Evolutionary conservation across 2,329 filamentous ascomycete genomes (phyloP), one percentile per base, ranked within the genome.

Genomic region (Paraphaeosphaeria minitans): DNA sequence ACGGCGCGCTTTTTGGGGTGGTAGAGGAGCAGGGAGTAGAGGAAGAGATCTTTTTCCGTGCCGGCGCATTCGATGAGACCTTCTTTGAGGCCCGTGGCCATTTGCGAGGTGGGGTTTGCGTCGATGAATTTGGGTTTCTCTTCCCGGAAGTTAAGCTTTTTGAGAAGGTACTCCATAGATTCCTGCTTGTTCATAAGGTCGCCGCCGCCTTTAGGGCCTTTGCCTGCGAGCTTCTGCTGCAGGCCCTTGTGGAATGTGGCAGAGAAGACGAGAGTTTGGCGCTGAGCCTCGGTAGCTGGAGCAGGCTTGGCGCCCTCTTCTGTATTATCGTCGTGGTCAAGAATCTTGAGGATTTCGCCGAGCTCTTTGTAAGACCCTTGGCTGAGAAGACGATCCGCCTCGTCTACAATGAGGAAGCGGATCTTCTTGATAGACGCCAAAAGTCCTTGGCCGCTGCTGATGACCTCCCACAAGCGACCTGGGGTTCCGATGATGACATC

Each of bases 321-420:
- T 0, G 79, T 75, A 7, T 82, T 81, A 22, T 84, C 82, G 41
- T 84, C 80, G 29, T 88, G 84, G 69, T 97, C 92, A 10, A 99
- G 79, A 0, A 92, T 87, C 57, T 87, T 88, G 16, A 99, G 78
- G 22, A 99, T 96, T 57, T 97, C 89, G 65, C 93, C 89, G 4
- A 93, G 88, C 75, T 99, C 95, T 76, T 97, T 94, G 79, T 97
- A 99, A 72, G 97, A 91, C 0, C 95, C 95, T 65, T 96, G 91
- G 53, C 92, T 95, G 61, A 99, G 84, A 19, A 99, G 82, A 53
- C 95, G 85, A 79, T 99, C 95, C 0, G 95, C 95, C 77, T 99
- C 95, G 68, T 99, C 95, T 1, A 99, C 84, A 0, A 98, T 92
- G 2, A 99, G 80, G 73, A 94, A 98, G 51, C 85, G 83, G 49